Evolutionary conservation across 768 basidiomycete species (phyloP).

Genomic region (Ramaria rubella): DNA sequence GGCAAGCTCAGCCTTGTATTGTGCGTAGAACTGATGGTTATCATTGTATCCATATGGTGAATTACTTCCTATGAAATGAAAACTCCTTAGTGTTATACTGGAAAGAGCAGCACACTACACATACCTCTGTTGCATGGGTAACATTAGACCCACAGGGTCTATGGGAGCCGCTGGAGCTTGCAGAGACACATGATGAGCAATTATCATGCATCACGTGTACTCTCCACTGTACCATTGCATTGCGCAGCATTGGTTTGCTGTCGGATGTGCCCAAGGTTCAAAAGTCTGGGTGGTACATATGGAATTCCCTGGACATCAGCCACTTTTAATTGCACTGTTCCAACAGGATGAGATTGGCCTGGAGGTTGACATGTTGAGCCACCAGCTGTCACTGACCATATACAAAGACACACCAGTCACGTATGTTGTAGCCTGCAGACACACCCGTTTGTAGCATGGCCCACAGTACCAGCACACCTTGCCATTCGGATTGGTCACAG

Average conservation of each 20-base stretch:
- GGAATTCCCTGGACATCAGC: not conserved
- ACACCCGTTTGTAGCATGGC: not conserved
- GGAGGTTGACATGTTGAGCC: not conserved
- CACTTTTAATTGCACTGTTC: not conserved
- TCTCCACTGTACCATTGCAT: not conserved
- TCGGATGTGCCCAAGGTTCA: not conserved
- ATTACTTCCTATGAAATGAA: not conserved
- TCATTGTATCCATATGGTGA: not conserved
- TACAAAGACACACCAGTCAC: not conserved
- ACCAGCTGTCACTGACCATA: not conserved
- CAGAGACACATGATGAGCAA: not conserved
- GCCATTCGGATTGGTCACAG: too few relatives aligned
- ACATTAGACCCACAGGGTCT: not conserved
- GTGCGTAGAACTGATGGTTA: not conserved
- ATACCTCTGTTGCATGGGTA: not conserved
- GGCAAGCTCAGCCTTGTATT: not conserved
- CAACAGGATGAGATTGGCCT: too few relatives aligned
- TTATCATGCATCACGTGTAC: not conserved
- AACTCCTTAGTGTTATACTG: not conserved
- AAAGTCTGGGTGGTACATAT: not conserved
- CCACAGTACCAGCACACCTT: not conserved
- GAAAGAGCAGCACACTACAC: not conserved
- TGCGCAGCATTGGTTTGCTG: not conserved
- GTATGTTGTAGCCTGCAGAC: not conserved
- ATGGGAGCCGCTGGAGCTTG: not conserved